phyloP scores from a whole-genome alignment of 2,329 filamentous ascomycete species.

The Madurella fahalii region DNA sequence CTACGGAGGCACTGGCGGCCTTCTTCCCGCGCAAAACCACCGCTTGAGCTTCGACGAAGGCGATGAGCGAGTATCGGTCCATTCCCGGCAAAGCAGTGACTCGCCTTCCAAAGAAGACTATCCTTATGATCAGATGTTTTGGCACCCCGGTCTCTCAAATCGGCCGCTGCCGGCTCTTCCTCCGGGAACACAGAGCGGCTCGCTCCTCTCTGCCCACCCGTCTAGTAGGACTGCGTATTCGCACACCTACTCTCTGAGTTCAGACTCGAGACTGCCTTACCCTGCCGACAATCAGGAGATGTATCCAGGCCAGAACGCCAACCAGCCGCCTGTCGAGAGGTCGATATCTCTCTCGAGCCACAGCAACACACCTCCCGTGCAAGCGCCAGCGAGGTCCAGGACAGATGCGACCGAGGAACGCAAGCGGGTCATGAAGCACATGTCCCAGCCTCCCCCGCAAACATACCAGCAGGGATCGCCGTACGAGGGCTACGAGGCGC shows the following conservation, averaged over 20 bases:
- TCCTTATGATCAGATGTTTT: constrained; percentile 73
- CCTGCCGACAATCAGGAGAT: constrained; percentile 46
- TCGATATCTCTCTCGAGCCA: constrained; percentile 82
- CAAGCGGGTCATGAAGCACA: constrained; percentile 43
- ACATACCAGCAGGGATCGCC: constrained; percentile 47
- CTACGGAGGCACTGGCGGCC: constrained; percentile 82
- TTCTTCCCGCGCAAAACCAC: constrained; percentile 69
- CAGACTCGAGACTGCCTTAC: constrained; percentile 40
- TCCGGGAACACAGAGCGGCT: constrained; percentile 22
- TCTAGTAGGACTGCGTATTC: constrained; percentile 45
- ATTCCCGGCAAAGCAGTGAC: constrained; percentile 58
- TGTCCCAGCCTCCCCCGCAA: constrained; percentile 52
- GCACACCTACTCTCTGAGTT: constrained; percentile 47
- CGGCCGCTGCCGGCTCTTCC: constrained; percentile 62
- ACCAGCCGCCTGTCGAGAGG: constrained; percentile 54
- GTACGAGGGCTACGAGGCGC: constrained; percentile 55
- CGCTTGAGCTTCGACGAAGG: constrained; percentile 89
- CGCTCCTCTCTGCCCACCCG: constrained; percentile 25
- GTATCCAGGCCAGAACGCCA: constrained; percentile 40
- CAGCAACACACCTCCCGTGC: constrained; percentile 71
- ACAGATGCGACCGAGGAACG: constrained; percentile 82
- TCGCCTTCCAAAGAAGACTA: constrained; percentile 69
- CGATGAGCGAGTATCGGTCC: constrained; percentile 66
- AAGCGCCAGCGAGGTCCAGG: constrained; percentile 83
- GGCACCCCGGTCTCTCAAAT: constrained; percentile 73